Conservation (phyloP, 2,329 filamentous ascomycete species). For the Fusarium tanahbumbuense region DNA sequence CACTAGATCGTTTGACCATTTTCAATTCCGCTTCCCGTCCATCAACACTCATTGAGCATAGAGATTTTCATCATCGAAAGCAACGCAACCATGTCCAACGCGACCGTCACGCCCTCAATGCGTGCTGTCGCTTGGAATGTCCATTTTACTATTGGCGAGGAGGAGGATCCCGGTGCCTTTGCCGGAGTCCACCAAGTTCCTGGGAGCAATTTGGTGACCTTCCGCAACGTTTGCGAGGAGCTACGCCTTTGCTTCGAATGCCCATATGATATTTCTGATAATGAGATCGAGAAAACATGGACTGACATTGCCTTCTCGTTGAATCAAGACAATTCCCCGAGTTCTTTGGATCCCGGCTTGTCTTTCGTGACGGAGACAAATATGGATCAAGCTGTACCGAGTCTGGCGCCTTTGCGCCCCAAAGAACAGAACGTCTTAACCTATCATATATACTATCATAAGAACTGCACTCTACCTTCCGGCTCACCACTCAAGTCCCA, state of each 20-base stretch:
- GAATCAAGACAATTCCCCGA: not conserved
- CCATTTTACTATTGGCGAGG: conserved; percentile 10
- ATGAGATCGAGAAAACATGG: conserved; percentile 3
- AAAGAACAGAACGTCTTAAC: conserved; percentile 12
- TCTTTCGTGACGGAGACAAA: conserved; percentile 7
- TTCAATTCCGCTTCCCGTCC: not conserved
- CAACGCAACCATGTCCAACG: conserved; percentile 8
- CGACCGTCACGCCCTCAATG: conserved; percentile 8
- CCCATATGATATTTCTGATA: not conserved
- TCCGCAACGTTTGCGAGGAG: conserved; percentile 23
- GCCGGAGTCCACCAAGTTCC: conserved; percentile 11
- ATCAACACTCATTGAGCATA: not conserved
- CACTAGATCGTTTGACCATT: not conserved
- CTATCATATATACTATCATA: conserved; percentile 7
- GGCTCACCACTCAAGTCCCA: not conserved
- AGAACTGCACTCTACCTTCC: conserved; percentile 1
- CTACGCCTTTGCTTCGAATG: conserved; percentile 29
- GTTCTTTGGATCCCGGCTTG: not conserved
- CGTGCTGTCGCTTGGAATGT: conserved; percentile 16
- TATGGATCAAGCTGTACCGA: conserved; percentile 13
- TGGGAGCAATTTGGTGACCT: conserved; percentile 19
- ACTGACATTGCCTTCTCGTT: conserved; percentile 19
- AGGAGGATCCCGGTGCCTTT: conserved; percentile 13
- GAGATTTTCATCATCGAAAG: not conserved
- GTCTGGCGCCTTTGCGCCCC: conserved; percentile 5